A percentile compares a stretch with the other conserved stretches of the same genome.
These are phyloP conservation scores for Boletellus ananas DNA, from an alignment of 768 basidiomycete species.

Conservation along the genomic window DNA sequence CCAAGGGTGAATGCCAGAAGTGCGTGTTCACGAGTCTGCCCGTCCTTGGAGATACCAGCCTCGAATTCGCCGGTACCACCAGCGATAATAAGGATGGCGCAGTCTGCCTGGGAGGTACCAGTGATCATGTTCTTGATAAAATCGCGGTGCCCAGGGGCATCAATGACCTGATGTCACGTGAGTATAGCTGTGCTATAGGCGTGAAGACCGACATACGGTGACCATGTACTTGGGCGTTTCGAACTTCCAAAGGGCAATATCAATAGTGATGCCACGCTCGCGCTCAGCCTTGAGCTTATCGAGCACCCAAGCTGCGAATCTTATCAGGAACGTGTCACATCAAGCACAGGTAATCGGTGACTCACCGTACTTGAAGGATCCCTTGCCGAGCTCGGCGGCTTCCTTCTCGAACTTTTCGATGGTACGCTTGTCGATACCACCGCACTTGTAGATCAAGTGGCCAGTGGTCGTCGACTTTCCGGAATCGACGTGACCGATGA, in stretches of 20 bases:
- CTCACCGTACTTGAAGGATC: constrained; percentile 95
- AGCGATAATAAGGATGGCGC: constrained; percentile 99
- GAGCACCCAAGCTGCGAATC: constrained; percentile 89
- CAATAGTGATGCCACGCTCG: constrained; percentile 99
- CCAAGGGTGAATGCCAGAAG: constrained; percentile 99
- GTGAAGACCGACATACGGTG: constrained; percentile 53
- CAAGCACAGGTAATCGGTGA: constrained; percentile 21
- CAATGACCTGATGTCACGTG: constrained; percentile 73
- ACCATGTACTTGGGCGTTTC: constrained; percentile 97
- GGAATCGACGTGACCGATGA: constrained; percentile 99
- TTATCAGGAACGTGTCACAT: constrained; percentile 18
- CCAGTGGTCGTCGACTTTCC: constrained; percentile 99
- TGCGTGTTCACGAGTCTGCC: constrained; percentile 99
- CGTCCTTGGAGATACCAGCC: constrained; percentile 99
- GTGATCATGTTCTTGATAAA: constrained; percentile 99
- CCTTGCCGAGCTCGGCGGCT: constrained; percentile 99
- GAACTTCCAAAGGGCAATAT: constrained; percentile 99
- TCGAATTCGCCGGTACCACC: constrained; percentile 99
- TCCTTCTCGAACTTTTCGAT: constrained; percentile 99
- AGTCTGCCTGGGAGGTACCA: constrained; percentile 99
- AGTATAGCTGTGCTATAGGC: background rate
- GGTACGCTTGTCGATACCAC: constrained; percentile 99
- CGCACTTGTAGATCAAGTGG: constrained; percentile 99
- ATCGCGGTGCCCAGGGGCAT: constrained; percentile 99
- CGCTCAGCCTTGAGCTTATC: constrained; percentile 99